phyloP scores from a whole-genome alignment of 164 flowering plant species.

The Annona cherimola region DNA sequence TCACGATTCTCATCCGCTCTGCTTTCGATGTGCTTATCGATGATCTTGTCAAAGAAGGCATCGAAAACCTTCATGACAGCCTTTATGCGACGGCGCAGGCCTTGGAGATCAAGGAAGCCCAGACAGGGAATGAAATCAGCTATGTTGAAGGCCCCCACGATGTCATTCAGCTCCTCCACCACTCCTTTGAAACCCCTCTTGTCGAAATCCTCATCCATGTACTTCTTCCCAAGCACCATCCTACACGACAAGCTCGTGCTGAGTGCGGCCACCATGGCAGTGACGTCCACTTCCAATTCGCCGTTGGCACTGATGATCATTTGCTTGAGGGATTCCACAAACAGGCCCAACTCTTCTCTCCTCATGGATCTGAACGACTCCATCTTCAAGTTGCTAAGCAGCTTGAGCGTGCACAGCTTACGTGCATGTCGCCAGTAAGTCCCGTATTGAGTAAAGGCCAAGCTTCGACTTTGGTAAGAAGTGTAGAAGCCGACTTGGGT shows the following conservation, averaged over 20 bases:
- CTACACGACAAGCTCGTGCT: slow-evolving; percentile 24
- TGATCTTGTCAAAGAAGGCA: slow-evolving; percentile 1
- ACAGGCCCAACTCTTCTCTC: slow-evolving; percentile 23
- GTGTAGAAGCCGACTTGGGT: slow-evolving; percentile 8
- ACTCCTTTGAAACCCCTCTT: slow-evolving; percentile 42
- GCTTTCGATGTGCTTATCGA: background rate
- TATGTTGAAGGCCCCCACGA: slow-evolving; percentile 28
- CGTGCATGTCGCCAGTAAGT: slow-evolving; percentile 25
- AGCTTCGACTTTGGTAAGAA: slow-evolving; percentile 8
- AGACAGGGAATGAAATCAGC: slow-evolving; percentile 31
- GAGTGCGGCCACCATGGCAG: slow-evolving; percentile 20
- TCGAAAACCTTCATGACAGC: background rate
- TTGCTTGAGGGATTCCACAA: slow-evolving; percentile 20
- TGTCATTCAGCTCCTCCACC: slow-evolving; percentile 35
- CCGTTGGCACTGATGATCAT: slow-evolving; percentile 13
- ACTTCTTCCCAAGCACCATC: slow-evolving; percentile 56
- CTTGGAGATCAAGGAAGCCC: slow-evolving; percentile 1
- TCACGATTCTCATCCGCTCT: background rate
- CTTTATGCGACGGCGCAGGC: slow-evolving; percentile 1
- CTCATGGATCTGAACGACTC: slow-evolving; percentile 28
- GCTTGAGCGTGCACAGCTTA: slow-evolving; percentile 18
- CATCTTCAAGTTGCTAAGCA: slow-evolving; percentile 17
- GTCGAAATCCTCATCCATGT: slow-evolving; percentile 27
- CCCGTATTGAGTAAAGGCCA: slow-evolving; percentile 19
- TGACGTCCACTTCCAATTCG: slow-evolving; percentile 15